A percentile compares a stretch with the other conserved stretches of the same genome.
Conservation (phyloP, 2,329 filamentous ascomycete genomes). For the Ophiocordyceps camponoti-floridani region DNA sequence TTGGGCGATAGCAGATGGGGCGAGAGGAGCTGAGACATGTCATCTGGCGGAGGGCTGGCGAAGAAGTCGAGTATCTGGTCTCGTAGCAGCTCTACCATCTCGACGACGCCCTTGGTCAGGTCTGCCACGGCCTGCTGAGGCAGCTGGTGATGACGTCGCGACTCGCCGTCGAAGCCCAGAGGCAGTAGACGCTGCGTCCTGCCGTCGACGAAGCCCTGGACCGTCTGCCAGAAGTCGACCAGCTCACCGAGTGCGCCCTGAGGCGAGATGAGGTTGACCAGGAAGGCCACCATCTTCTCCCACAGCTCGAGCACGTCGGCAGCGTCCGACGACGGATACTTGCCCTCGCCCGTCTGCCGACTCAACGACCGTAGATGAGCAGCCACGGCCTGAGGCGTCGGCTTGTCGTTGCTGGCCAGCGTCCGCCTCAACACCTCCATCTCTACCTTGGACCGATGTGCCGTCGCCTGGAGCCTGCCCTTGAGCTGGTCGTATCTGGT, state of each 20-base stretch:
- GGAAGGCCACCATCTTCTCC: conserved; percentile 67
- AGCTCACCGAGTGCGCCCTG: conserved; percentile 78
- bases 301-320: conserved; percentile 74
- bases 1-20: conserved; percentile 54
- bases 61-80: conserved; percentile 72
- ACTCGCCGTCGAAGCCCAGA: conserved; percentile 64
- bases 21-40: conserved; percentile 74
- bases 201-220: conserved; percentile 77
- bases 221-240: conserved; percentile 83
- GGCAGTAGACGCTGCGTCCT: conserved; percentile 67
- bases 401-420: conserved; percentile 57
- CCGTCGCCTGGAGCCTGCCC: conserved; percentile 60
- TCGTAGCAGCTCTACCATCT: conserved; percentile 69
- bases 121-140: conserved; percentile 51
- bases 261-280: conserved; percentile 57
- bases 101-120: conserved; percentile 59
- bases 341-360: conserved; percentile 45
- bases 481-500: conserved; percentile 83
- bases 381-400: conserved; percentile 49
- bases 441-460: conserved; percentile 77
- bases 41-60: conserved; percentile 71
- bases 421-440: conserved; percentile 79
- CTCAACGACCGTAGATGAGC: conserved; percentile 59
- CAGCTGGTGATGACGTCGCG: conserved; percentile 63
- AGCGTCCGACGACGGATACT: conserved; percentile 51